Evolutionary conservation across 2,329 filamentous ascomycete genomes (phyloP).

Genomic region (Penicillium sp.): DNA sequence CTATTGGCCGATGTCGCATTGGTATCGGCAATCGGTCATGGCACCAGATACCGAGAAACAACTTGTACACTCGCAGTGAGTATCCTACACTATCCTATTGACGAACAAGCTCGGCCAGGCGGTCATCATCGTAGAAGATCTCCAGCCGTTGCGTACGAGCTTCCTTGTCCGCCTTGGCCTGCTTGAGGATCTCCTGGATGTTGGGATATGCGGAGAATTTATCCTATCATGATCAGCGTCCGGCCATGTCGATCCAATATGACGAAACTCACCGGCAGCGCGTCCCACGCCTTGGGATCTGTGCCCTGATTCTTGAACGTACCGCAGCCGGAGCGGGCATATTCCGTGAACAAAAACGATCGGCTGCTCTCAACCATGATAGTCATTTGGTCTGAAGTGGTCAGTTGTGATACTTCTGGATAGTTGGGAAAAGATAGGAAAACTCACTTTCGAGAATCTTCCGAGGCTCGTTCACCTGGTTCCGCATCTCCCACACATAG

Average conservation of each 20-base stretch:
- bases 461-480: constrained; percentile 42
- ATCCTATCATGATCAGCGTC: constrained; percentile 15
- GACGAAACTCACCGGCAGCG: constrained; percentile 20
- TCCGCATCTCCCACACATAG: constrained; percentile 44
- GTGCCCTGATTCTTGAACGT: constrained; percentile 26
- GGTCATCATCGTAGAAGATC: constrained; percentile 22
- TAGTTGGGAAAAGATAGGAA: not conserved
- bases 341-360: constrained; percentile 27
- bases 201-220: constrained; percentile 28
- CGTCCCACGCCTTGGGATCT: constrained; percentile 27
- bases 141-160: constrained; percentile 18
- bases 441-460: constrained; percentile 39
- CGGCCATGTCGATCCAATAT: not conserved
- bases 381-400: constrained; percentile 27
- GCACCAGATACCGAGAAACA: constrained; percentile 2
- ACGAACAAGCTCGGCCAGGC: constrained; percentile 10
- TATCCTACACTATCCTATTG: not conserved
- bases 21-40: constrained; percentile 5
- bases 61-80: not conserved
- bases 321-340: constrained; percentile 24
- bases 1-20: not conserved
- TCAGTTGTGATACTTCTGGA: not conserved
- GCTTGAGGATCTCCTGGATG: constrained; percentile 25
- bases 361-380: constrained; percentile 30
- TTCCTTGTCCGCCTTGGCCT: constrained; percentile 24